These are phyloP conservation scores for Aspergillus kassunensis DNA, from an alignment of 495 filamentous ascomycete species.

Conservation along the genomic window DNA sequence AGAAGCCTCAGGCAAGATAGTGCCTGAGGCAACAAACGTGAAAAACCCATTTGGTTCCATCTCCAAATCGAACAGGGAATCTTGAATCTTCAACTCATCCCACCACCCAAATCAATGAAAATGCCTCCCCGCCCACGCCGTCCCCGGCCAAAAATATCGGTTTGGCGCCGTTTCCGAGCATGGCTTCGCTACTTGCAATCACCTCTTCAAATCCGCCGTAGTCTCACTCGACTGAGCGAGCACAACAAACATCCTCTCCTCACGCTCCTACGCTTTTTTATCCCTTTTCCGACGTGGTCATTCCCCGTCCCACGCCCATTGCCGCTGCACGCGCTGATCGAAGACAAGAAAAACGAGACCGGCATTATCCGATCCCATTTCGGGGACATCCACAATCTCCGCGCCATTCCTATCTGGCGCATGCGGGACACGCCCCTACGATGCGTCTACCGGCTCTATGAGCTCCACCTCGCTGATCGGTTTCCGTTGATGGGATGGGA, in stretches of 20 bases:
- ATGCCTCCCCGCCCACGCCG: background rate
- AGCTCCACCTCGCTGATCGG: slow-evolving; percentile 23
- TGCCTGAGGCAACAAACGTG: too few species aligned
- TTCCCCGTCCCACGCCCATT: slow-evolving; percentile 21
- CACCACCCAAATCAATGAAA: too few species aligned
- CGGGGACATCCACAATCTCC: slow-evolving; percentile 25
- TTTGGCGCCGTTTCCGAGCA: slow-evolving; percentile 21
- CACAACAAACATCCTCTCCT: slow-evolving; percentile 22
- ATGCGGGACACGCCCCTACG: slow-evolving; percentile 35
- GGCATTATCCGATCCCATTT: slow-evolving; percentile 9
- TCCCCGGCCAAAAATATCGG: slow-evolving; percentile 17
- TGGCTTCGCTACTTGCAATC: slow-evolving; percentile 21
- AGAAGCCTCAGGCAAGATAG: too few species aligned
- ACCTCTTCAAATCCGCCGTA: slow-evolving; percentile 25
- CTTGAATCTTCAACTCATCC: too few species aligned
- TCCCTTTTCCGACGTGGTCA: slow-evolving; percentile 26
- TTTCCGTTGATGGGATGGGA: slow-evolving; percentile 28
- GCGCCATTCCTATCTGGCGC: slow-evolving; percentile 31
- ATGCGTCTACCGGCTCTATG: slow-evolving; percentile 39
- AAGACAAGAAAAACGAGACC: slow-evolving; percentile 14
- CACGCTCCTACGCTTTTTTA: slow-evolving; percentile 21
- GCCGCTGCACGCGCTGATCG: slow-evolving; percentile 17
- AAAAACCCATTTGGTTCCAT: too few species aligned
- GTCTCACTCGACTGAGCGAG: slow-evolving; percentile 21
- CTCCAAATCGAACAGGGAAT: too few species aligned